Evolutionary conservation across 169 alveolate species (phyloP), one percentile per base, ranked within the genome.

Genomic region (Plasmodium cynomolgi): DNA sequence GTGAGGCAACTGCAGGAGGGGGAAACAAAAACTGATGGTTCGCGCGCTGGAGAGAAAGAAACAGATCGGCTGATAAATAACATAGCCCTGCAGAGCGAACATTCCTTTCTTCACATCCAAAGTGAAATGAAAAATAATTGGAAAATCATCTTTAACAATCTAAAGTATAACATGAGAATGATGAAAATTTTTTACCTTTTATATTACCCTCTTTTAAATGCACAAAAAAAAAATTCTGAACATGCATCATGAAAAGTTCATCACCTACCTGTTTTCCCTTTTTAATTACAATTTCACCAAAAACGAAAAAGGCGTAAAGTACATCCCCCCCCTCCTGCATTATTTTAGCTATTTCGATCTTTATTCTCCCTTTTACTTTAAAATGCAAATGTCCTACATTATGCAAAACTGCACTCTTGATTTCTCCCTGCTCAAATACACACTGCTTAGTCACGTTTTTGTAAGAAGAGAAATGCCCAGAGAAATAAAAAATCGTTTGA

Each of bases 161-260:
- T 90, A 39, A 80, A 90, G 83, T 74, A 58, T 39, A 90, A 90
- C 58, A 58, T 79, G 72, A 90, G 71, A 80, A 90, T 90, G 90
- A 90, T 90, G 94, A 79, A 90, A 90, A 80, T 90, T 62, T 79
- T 90, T 39, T 79, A 90, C 82, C 68, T 80, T 41, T 58, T 90
- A 33, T 90, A 90, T 90, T 80, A 90, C 73, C 44, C 71, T 26
- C 34, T 58, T 80, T 90, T 80, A 29, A 41, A 33, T 58, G 71
- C 15, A 37, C 23, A 41, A 77, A 86, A 90, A 73, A 62, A 79
- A 90, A 80, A 90, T 80, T 90, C 91, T 80, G 83, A 90, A 90
- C 62, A 90, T 47, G 26, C 94, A 90, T 41, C 94, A 90, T 34
- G 90, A 79, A 58, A 80, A 90, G 34, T 90, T 90, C 34, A 7